Base-by-base conservation (phyloP, 169 alveolate species). In the Eimeria acervulina region DNA sequence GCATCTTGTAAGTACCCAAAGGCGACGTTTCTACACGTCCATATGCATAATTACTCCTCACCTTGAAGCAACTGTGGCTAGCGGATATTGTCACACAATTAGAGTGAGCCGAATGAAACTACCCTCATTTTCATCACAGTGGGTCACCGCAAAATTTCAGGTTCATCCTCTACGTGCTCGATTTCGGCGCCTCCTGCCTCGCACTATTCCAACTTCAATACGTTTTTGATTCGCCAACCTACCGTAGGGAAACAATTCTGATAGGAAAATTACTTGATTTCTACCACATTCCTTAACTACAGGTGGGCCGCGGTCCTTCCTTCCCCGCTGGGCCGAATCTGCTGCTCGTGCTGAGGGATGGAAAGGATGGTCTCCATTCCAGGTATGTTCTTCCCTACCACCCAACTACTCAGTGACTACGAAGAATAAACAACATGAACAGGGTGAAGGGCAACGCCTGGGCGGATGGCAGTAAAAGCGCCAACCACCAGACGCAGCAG, bases 241-340 rank as follows among this genome's bases (percentile, higher is more conserved):
- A 87, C 70, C 93, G 96, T 93, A 66, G 8, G 70, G 10, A 6
- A n/a, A 0, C 15, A 88, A n/a, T n/a, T n/a, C 21, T 42, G 26
- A 40, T 12, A 38, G n/a, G 7, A 2, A 28, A 55, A 6, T 83
- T 31, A 68, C 21, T 66, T 21, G 44, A 31, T 4, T 7, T 42
- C 42, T 66, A n/a, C 10, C 10, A 83, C 8, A 36, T 80, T 8
- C n/a, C 36, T 59, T 42, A 38, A 59, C 47, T 51, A 36, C 88
- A 93, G 96, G 96, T 7, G 96, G 96, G 33, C 96, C 96, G 31
- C 94, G 92, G 68, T 93, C 96, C 15, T 93, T 93, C 88, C 96
- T 93, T 80, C 96, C 96, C 33, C 92, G 96, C 40, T 93, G 96
- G 93, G 93, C 93, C 42, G 93, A 84, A 84, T 59, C 93, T 21